Percentiles rank a stretch among this genome's conserved stretches.
phyloP scores from a whole-genome alignment of 129 eudicot species.

The Lactuca sativa region DNA sequence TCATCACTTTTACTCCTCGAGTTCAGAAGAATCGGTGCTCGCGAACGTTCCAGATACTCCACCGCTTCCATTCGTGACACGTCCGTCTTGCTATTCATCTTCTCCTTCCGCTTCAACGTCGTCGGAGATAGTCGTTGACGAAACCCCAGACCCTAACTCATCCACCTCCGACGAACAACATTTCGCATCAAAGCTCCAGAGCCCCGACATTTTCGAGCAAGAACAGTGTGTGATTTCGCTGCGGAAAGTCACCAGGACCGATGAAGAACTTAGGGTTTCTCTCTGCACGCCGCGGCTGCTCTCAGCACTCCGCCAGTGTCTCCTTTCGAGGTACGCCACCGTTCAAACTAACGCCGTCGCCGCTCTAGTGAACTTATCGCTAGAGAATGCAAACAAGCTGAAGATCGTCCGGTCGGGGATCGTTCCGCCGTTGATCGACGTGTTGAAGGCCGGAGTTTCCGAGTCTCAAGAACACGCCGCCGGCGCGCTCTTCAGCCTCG shows the following conservation, averaged over 20 bases:
- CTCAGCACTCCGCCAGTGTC: constrained; percentile 39
- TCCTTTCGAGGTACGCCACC: constrained; percentile 50
- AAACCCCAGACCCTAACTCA: constrained; percentile 26
- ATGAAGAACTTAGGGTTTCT: constrained; percentile 57
- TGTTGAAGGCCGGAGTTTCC: constrained; percentile 54
- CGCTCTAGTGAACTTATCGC: constrained; percentile 70
- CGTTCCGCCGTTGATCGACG: constrained; percentile 65
- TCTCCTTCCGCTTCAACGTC: constrained; percentile 63
- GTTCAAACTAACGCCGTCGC: constrained; percentile 83
- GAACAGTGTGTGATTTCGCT: constrained; percentile 59
- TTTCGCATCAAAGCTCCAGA: constrained; percentile 43
- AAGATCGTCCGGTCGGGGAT: constrained; percentile 78
- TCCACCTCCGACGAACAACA: constrained; percentile 47
- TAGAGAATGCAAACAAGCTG: constrained; percentile 63
- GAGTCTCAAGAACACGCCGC: constrained; percentile 91
- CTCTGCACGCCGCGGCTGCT: constrained; percentile 65
- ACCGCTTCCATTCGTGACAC: constrained; percentile 64
- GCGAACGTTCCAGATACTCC: constrained; percentile 63
- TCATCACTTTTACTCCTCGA: constrained; percentile 47
- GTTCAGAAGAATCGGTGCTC: constrained; percentile 88
- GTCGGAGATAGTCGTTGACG: constrained; percentile 42
- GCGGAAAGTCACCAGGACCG: constrained; percentile 59
- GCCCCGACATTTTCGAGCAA: constrained; percentile 65
- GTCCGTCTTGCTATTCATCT: constrained; percentile 70
- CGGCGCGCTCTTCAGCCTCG: constrained; percentile 79